Conservation (phyloP, 1,284 basidiomycete genomes). For the Volvariella volvacea region DNA sequence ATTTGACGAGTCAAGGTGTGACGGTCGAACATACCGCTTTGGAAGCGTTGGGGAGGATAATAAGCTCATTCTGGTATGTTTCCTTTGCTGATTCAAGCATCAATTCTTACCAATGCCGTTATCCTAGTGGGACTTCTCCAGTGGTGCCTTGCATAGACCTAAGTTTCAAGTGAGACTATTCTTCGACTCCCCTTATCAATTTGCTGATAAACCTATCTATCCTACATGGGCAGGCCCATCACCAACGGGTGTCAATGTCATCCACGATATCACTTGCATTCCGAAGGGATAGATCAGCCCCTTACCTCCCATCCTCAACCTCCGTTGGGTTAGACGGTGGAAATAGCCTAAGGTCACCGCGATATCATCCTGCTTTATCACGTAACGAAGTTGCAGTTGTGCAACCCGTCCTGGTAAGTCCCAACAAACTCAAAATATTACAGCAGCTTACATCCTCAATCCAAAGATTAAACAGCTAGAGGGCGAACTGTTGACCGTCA, state of each 20-base stretch:
- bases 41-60: slow-evolving; percentile 94
- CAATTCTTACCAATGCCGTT: slow-evolving; percentile 7
- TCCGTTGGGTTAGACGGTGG: slow-evolving; percentile 25
- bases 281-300: slow-evolving; percentile 50
- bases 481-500: slow-evolving; percentile 62
- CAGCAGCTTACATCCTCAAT: not conserved
- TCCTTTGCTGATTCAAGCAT: not conserved
- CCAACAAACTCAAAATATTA: not conserved
- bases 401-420: slow-evolving; percentile 82
- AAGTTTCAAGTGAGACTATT: slow-evolving; percentile 43
- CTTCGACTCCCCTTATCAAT: no score
- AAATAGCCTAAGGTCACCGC: slow-evolving; percentile 28
- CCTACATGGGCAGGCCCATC: no score
- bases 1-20: slow-evolving; percentile 84
- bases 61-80: slow-evolving; percentile 75
- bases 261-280: slow-evolving; percentile 67
- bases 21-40: slow-evolving; percentile 85
- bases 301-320: slow-evolving; percentile 41
- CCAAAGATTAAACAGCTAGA: slow-evolving; percentile 73
- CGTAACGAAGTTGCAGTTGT: slow-evolving; percentile 86
- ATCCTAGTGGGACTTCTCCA: slow-evolving; percentile 85
- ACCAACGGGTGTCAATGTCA: slow-evolving; percentile 67
- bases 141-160: slow-evolving; percentile 68
- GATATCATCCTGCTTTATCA: slow-evolving; percentile 83
- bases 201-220: not conserved